Base-by-base conservation (phyloP, 2,329 filamentous ascomycete genomes). In the Pseudopithomyces maydicus region DNA sequence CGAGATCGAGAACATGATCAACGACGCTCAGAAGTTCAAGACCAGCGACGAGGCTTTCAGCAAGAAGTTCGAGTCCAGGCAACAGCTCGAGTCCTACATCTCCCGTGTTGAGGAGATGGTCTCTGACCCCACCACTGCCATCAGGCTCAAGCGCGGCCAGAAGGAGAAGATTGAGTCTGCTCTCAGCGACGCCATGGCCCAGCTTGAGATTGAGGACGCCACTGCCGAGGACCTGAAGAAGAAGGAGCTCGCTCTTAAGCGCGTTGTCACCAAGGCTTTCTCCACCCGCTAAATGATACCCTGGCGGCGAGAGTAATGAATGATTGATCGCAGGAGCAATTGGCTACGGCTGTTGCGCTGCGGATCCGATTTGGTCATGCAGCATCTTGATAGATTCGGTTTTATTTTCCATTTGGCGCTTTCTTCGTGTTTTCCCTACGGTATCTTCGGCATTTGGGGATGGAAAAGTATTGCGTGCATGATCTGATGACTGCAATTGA, bases 101-200 rank as follows among this genome's bases (percentile, higher is more conserved):
- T 89, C 90, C 78, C 92, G 94, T 78, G 94, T 98, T 64, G 95
- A 99, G 88, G 95, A 99, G 85, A 97, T 99, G 74, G 88, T 98
- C 79, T 96, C 92, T 44, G 95, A 99, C 85, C 95, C 95, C 58
- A 92, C 90, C 44, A 90, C 97, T 82, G 95, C 92, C 64, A 86
- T 98, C 77, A 97, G 96, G 88, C 87, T 99, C 78, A 98, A 98
- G 91, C 92, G 94, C 74, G 92, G 92, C 79, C 93, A 96, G 86
- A 97, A 97, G 90, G 93, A 97, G 83, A 98, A 97, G 90, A 97
- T 99, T 68, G 95, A 99, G 88, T 89, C 90, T 77, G 91, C 92
- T 69, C 91, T 99, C 71, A 94, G 90, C 80, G 95, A 99, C 74
- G 95, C 95, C 72, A 98, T 99, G 95, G 91, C 88, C 65, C 90